phyloP scores from a whole-genome alignment of 768 basidiomycete genomes.

The Nidularia pulvinata region DNA sequence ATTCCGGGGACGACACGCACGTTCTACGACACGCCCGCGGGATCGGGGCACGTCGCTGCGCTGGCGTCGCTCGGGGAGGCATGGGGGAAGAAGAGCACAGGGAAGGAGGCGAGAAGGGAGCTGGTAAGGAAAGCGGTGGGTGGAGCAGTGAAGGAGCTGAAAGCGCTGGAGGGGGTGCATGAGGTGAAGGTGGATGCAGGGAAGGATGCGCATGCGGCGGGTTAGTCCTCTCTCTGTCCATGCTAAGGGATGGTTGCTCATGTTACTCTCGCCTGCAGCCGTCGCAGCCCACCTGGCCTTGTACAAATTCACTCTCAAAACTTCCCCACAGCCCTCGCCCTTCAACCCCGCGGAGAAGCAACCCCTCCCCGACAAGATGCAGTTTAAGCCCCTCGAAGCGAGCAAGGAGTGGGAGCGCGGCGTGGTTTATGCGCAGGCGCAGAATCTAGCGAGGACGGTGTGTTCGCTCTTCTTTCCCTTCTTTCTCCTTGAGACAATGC shows the following conservation, averaged over 20 bases:
- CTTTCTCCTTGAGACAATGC: neutral
- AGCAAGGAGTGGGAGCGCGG: slow-evolving; percentile 75
- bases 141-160: slow-evolving; percentile 70
- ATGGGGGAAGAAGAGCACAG: slow-evolving; percentile 36
- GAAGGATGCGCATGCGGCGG: slow-evolving; percentile 71
- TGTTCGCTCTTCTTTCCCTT: slow-evolving; percentile 8
- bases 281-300: slow-evolving; percentile 77
- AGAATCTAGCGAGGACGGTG: slow-evolving; percentile 82
- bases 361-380: slow-evolving; percentile 46
- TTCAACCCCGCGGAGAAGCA: slow-evolving; percentile 64
- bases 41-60: slow-evolving; percentile 38
- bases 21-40: slow-evolving; percentile 56
- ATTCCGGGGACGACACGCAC: slow-evolving; percentile 64
- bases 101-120: slow-evolving; percentile 53
- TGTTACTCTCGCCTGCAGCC: slow-evolving; percentile 34
- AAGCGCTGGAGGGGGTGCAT: slow-evolving; percentile 57
- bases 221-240: too few species aligned
- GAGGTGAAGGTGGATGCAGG: slow-evolving; percentile 65
- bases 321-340: slow-evolving; percentile 53
- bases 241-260: too few species aligned
- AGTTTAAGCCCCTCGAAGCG: slow-evolving; percentile 39
- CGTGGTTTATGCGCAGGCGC: slow-evolving; percentile 69
- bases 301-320: slow-evolving; percentile 82
- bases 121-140: slow-evolving; percentile 71
- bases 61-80: slow-evolving; percentile 60